Evolutionary conservation across 257 asterid genomes (phyloP).

Genomic region (Anisodus acutangulus): DNA sequence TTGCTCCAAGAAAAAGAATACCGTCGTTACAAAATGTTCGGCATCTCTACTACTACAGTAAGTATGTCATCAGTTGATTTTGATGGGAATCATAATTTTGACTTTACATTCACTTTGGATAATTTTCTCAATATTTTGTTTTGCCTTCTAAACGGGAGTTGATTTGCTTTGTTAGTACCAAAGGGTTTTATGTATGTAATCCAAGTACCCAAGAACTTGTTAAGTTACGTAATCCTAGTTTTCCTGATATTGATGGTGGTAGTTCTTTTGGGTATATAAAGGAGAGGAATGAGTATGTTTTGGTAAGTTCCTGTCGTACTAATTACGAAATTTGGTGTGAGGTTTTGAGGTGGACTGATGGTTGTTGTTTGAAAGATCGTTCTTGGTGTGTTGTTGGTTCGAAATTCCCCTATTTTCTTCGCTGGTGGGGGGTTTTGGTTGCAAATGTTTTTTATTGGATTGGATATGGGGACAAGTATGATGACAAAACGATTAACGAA

Average conservation of each 20-base stretch:
- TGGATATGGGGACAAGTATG: constrained; percentile 34
- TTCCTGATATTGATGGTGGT: constrained; percentile 58
- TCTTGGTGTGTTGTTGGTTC: constrained; percentile 55
- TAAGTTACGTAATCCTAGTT: constrained; percentile 57
- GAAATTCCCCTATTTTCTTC: constrained; percentile 52
- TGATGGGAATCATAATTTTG: constrained; percentile 48
- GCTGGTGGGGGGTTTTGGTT: constrained; percentile 66
- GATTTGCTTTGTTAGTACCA: constrained; percentile 55
- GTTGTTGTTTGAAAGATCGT: constrained; percentile 35
- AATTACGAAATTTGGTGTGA: constrained; percentile 63
- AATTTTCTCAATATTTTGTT: constrained; percentile 47
- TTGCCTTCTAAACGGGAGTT: constrained; percentile 65
- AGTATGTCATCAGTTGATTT: constrained; percentile 42
- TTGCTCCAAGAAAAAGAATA: constrained; percentile 34
- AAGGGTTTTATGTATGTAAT: constrained; percentile 59
- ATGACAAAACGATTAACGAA: background rate
- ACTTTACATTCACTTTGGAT: constrained; percentile 42
- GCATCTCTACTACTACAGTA: background rate
- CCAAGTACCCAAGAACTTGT: constrained; percentile 53
- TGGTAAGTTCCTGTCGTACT: constrained; percentile 58
- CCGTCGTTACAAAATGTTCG: background rate
- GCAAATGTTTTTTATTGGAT: constrained; percentile 66
- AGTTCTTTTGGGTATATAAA: constrained; percentile 61
- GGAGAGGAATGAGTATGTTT: constrained; percentile 56
- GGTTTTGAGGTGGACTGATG: constrained; percentile 50